These are phyloP conservation scores for Colletotrichum caudatum DNA, from an alignment of 2,329 filamentous ascomycete genomes.

Conservation along the genomic window DNA sequence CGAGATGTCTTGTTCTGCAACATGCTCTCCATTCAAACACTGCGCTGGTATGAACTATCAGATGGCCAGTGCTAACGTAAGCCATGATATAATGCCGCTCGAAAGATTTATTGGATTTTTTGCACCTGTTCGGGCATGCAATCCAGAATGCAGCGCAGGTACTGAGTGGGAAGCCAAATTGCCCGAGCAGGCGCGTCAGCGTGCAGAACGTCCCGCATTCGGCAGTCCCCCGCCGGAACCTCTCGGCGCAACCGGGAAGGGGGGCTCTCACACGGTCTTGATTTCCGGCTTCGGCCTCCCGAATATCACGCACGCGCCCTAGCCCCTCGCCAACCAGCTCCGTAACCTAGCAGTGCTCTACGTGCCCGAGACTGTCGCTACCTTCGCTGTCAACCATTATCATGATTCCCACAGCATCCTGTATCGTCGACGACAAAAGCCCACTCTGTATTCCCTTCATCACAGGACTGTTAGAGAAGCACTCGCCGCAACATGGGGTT, in stretches of 20 bases:
- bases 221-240: constrained; percentile 13
- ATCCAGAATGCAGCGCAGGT: not conserved
- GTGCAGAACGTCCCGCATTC: constrained; percentile 15
- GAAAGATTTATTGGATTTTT: too few relatives aligned
- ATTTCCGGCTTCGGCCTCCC: constrained; percentile 15
- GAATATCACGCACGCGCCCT: constrained; percentile 17
- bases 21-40: not conserved
- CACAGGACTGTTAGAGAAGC: constrained; percentile 64
- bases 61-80: not conserved
- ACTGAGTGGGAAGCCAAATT: not conserved
- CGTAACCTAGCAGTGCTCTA: not conserved
- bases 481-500: constrained; percentile 56
- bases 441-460: constrained; percentile 84
- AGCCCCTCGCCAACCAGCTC: not conserved
- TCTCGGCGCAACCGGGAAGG: constrained; percentile 19
- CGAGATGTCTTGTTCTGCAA: not conserved
- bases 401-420: constrained; percentile 1
- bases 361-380: not conserved
- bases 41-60: not conserved
- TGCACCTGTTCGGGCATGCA: not conserved
- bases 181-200: not conserved
- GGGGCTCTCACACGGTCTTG: not conserved
- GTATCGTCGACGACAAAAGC: constrained; percentile 81
- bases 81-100: not conserved
- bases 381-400: not conserved